Base-by-base conservation (phyloP, 164 flowering plant species). In the Tetracentron sinense region DNA sequence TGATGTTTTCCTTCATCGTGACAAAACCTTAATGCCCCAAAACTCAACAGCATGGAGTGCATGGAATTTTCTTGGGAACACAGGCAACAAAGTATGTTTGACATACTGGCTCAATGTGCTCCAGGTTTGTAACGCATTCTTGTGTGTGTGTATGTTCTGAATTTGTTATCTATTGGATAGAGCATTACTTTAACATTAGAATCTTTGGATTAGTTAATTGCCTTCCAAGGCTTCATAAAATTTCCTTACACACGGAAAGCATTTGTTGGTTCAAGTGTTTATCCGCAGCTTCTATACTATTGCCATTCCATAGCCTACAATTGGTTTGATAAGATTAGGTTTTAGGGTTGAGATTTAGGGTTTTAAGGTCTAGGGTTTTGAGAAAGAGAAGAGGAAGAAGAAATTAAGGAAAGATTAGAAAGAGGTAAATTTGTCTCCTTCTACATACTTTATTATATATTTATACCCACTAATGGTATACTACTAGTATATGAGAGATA, bases 41-140 rank as follows among this genome's bases (percentile, higher is more conserved):
- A 94, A 85, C 75, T 78, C 83, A 78, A 78, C 93, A 67, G 97
- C 99, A 25, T 94, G 99, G 99, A 91, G 99, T 70, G 82, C 99
- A 7, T 89, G 97, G 99, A 94, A 94, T 76, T 94, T 94, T 73
- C 89, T 86, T n/a, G 97, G 95, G 69, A 78, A 72, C 49, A 67
- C 69, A 16, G 77, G 74, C 54, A 78, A 75, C 50, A 91, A 83
- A 85, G 82, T 89, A 2, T 89, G 92, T 61, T 28, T 94, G 65
- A 91, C 99, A 46, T 91, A 94, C 72, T 94, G 97, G 99, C 88
- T 94, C 60, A 91, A 94, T 78, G 77, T 81, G 10, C 92, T 89
- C 60, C 97, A 94, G 99, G 99, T 94, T 42, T 60, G 72, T 62
- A 42, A 22, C 26, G n/a, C 56, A 1, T 56, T 60, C 4, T 17